Evolutionary conservation across 78 protist genomes (phyloP).

Genomic region (Thecamonas trahens): DNA sequence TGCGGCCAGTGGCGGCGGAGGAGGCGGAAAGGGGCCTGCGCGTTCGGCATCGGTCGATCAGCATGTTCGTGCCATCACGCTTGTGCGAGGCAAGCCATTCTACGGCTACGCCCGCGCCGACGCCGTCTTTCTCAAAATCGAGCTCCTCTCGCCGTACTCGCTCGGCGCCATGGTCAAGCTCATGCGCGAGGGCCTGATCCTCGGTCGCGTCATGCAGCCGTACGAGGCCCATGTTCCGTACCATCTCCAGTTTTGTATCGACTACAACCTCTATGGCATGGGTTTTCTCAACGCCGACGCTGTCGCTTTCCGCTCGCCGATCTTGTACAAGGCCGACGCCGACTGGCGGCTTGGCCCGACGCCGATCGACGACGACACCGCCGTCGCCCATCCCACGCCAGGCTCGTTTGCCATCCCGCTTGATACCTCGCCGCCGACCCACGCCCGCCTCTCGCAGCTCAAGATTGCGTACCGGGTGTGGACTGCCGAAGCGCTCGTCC

Average conservation of each 20-base stretch:
- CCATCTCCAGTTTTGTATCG: conserved; percentile 61
- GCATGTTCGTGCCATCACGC: conserved; percentile 25
- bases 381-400: too few species aligned
- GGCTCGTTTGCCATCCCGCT: too few species aligned
- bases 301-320: not conserved
- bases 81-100: conserved; percentile 59
- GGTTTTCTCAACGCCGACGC: not conserved
- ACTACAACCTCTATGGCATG: conserved; percentile 73
- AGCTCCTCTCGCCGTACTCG: conserved; percentile 38
- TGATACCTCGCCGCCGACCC: too few species aligned
- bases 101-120: conserved; percentile 69
- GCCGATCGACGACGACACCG: too few species aligned
- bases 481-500: too few species aligned
- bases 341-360: too few species aligned
- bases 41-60: not conserved
- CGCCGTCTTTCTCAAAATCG: conserved; percentile 51
- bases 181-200: conserved; percentile 42
- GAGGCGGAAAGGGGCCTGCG: not conserved
- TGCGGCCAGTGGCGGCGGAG: not conserved
- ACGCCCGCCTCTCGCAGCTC: too few species aligned
- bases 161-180: conserved; percentile 17
- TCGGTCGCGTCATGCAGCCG: conserved; percentile 29
- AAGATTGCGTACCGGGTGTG: too few species aligned
- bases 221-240: conserved; percentile 79
- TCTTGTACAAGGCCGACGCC: too few species aligned